Evolutionary conservation across 2,329 filamentous ascomycete species (phyloP), one percentile per base, ranked within the genome.

Genomic region (Emergomyces africanus): DNA sequence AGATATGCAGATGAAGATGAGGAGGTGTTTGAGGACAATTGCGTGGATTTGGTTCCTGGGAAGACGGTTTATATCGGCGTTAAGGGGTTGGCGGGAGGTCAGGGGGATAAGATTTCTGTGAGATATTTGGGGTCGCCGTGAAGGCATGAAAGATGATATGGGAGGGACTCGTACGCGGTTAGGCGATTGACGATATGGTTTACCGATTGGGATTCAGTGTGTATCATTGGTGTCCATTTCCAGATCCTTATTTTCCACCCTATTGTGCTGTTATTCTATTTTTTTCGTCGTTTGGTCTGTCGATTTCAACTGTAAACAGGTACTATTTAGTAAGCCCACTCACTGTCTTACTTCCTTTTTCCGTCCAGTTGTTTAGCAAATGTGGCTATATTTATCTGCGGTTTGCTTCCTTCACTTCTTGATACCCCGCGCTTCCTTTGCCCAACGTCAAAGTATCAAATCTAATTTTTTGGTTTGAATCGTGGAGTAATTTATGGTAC

Each of bases 31-130:
- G 81, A 79, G 37, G 85, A 88, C 70, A 88, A 88, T 65, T 68
- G 86, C 60, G 75, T 88, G 35, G 85, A 88, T 69, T 66, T 88
- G 39, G 84, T 88, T 39, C 85, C 85, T 0, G 83, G 83, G 0
- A 85, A 88, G 46, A 55, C 57, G 0, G 57, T 64, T 18, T 57
- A 42, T 12, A 60, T 67, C n/a, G 63, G 63, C 12, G 61, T 66
- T 8, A 55, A 57, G 41, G 64, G 64, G 4, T 53, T 66, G 46
- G 42, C 57, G 18, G 33, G 14, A 5, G 58, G 60, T 9, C n/a
- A 63, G 20, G 49, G 42, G n/a, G 54, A 42, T 33, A 42, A 41
- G 39, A 28, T 60, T 35, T 57, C 33, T 41, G 54, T 60, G 12
- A 50, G 46, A 25, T 57, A 51, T 37, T 30, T 60, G 23, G 53